Conservation (phyloP, 805 yeast genomes). For the Wickerhamiella azyma region DNA sequence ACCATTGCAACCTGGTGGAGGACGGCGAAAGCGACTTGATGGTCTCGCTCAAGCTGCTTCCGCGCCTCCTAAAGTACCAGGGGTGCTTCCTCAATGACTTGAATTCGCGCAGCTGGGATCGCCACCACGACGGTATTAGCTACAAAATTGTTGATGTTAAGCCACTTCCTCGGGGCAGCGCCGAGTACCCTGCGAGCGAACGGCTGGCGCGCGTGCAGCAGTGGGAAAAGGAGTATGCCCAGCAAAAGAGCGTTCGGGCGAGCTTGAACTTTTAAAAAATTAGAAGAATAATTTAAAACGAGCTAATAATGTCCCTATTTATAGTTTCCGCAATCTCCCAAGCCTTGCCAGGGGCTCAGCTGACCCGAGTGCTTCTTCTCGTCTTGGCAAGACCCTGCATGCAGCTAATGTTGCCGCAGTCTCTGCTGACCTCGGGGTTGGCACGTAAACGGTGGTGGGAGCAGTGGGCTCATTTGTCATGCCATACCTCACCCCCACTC, state of each 20-base stretch:
- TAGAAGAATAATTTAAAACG: too few species aligned
- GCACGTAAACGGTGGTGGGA: not conserved
- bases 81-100: constrained; percentile 59
- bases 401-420: too few species aligned
- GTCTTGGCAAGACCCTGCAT: too few species aligned
- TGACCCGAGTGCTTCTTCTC: too few species aligned
- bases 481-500: constrained; percentile 9
- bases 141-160: constrained; percentile 44
- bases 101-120: constrained; percentile 61
- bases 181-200: constrained; percentile 18
- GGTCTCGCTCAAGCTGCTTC: constrained; percentile 51
- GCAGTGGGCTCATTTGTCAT: not conserved
- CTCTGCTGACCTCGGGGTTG: not conserved
- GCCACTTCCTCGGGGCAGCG: constrained; percentile 22
- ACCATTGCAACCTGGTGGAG: constrained; percentile 39
- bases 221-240: not conserved
- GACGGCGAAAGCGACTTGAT: constrained; percentile 35
- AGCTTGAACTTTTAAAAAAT: too few species aligned
- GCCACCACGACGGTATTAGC: constrained; percentile 69
- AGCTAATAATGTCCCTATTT: too few species aligned
- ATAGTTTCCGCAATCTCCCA: too few species aligned
- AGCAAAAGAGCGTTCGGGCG: not conserved
- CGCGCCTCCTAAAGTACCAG: constrained; percentile 47
- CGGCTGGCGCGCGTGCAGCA: constrained; percentile 4
- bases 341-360: too few species aligned